phyloP scores from a whole-genome alignment of 768 basidiomycete species.

The Jaapia argillacea region DNA sequence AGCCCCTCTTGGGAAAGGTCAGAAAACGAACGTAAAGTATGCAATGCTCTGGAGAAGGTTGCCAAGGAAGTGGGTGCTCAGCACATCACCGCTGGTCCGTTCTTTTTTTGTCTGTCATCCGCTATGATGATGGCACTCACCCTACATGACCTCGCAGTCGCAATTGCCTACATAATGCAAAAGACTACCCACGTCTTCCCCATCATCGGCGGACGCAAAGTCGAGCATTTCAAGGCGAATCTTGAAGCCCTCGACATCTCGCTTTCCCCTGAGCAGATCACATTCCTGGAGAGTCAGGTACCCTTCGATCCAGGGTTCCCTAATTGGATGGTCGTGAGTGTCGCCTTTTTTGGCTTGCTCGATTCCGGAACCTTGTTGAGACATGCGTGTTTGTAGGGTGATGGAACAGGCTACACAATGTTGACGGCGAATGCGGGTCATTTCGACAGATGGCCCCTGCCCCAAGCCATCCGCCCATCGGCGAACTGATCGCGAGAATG shows the following conservation, averaged over 20 bases:
- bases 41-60: slow-evolving; percentile 26
- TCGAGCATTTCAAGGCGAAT: slow-evolving; percentile 40
- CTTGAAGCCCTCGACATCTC: slow-evolving; percentile 38
- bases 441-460: slow-evolving; percentile 12
- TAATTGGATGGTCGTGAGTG: slow-evolving; percentile 19
- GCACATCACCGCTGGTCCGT: slow-evolving; percentile 15
- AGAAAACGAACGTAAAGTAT: slow-evolving; percentile 22
- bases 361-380: too few relatives aligned
- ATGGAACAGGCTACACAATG: slow-evolving; percentile 14
- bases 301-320: slow-evolving; percentile 42
- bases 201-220: slow-evolving; percentile 39
- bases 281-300: slow-evolving; percentile 29
- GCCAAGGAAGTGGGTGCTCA: slow-evolving; percentile 26
- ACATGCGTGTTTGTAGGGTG: slow-evolving; percentile 13
- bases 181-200: slow-evolving; percentile 45
- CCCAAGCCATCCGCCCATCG: neutral
- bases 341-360: neutral
- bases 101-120: neutral
- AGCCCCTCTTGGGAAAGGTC: slow-evolving; percentile 22
- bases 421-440: slow-evolving; percentile 9
- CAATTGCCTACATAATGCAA: slow-evolving; percentile 45
- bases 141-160: slow-evolving; percentile 22
- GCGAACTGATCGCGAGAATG: too few relatives aligned
- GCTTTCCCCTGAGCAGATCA: slow-evolving; percentile 34
- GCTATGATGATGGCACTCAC: neutral